Percentiles rank a stretch among this genome's conserved stretches.
These are phyloP conservation scores for Bruguiera hainesii DNA, from an alignment of 441 rosid species.

Conservation along the genomic window DNA sequence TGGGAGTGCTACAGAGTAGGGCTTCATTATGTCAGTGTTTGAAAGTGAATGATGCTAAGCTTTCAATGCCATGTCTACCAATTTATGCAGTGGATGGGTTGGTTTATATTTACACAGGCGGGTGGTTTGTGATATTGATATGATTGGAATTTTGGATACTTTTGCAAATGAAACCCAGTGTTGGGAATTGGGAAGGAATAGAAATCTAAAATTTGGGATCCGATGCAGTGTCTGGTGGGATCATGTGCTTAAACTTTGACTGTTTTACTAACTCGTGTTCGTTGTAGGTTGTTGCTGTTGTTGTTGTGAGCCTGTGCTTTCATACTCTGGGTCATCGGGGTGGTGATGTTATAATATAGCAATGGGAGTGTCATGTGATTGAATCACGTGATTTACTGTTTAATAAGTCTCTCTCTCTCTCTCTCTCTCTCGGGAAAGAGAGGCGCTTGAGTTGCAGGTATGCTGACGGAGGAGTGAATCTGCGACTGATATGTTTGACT, in stretches of 20 bases:
- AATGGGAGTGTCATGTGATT: background rate
- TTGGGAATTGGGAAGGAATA: conserved; percentile 1
- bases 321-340: no score
- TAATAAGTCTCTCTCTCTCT: background rate
- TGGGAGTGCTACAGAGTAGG: conserved; percentile 20
- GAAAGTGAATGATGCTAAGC: background rate
- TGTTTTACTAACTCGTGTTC: conserved; percentile 10
- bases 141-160: background rate
- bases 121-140: background rate
- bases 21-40: conserved; percentile 34
- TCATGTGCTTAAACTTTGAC: conserved; percentile 76
- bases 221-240: conserved; percentile 33
- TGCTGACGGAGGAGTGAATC: no score
- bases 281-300: background rate
- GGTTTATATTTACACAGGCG: background rate
- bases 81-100: no score
- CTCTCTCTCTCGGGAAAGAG: background rate
- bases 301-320: no score
- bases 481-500: no score
- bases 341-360: no score
- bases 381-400: background rate
- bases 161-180: conserved; percentile 11
- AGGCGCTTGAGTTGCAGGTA: background rate
- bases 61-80: no score
- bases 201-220: conserved; percentile 38